Evolutionary conservation across 768 basidiomycete species (phyloP).

Genomic region (Lentinula detonsa): DNA sequence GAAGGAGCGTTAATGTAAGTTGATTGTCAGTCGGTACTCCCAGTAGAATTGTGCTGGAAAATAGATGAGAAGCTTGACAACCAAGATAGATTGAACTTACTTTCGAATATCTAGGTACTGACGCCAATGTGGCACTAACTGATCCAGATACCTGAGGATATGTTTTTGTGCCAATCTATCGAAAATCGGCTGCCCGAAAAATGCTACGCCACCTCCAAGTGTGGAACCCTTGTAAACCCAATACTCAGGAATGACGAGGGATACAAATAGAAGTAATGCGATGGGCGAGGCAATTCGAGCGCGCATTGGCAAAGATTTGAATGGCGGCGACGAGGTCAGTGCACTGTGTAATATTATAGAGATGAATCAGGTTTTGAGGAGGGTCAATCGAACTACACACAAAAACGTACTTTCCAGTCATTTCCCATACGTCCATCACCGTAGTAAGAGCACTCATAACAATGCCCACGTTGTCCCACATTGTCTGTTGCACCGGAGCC

Average conservation of each 20-base stretch:
- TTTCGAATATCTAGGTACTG: conserved; percentile 27
- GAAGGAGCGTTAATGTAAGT: conserved; percentile 32
- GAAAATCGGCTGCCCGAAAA: conserved; percentile 36
- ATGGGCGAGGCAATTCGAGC: conserved; percentile 23
- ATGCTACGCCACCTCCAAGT: conserved; percentile 25
- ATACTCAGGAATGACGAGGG: conserved; percentile 21
- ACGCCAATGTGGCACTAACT: conserved; percentile 28
- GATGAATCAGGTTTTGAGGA: not conserved
- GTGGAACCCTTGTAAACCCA: conserved; percentile 23
- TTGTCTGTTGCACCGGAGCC: not conserved
- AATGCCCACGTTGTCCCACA: not conserved
- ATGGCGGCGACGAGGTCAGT: conserved; percentile 31
- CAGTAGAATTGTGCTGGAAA: conserved; percentile 24
- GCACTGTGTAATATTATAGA: conserved; percentile 17
- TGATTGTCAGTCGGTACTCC: conserved; percentile 40
- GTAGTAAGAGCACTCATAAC: not conserved
- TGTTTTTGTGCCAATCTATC: conserved; percentile 7
- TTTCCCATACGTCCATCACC: not conserved
- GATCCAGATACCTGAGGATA: conserved; percentile 22
- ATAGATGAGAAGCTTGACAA: not conserved
- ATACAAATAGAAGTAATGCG: conserved; percentile 19
- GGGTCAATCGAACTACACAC: not conserved
- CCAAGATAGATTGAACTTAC: conserved; percentile 15
- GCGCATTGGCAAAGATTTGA: conserved; percentile 19
- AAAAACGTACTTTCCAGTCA: not conserved